A percentile compares a stretch with the other conserved stretches of the same genome.
Evolutionary conservation across 768 basidiomycete species (phyloP).

Genomic region (Psilocybe azurescens): DNA sequence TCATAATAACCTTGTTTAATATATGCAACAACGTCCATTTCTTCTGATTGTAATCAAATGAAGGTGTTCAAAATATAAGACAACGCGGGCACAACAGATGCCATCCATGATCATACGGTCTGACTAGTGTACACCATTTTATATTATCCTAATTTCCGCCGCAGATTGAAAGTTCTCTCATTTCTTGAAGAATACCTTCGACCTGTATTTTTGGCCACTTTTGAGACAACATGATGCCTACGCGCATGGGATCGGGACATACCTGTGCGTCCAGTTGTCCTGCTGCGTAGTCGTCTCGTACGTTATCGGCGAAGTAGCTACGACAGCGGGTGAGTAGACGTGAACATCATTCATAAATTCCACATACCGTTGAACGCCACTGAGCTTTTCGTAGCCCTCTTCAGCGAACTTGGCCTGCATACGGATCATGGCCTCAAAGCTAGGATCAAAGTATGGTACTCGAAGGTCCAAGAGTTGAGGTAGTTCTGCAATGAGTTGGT

Average conservation of each 20-base stretch:
- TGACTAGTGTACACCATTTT: not conserved
- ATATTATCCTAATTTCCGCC: slow-evolving; percentile 55
- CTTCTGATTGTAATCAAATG: not conserved
- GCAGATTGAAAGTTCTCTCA: slow-evolving; percentile 95
- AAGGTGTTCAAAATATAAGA: not conserved
- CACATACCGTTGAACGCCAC: slow-evolving; percentile 85
- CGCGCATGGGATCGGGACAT: slow-evolving; percentile 17
- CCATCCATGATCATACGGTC: not conserved
- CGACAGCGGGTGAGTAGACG: not conserved
- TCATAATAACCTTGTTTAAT: not conserved
- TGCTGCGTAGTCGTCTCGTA: slow-evolving; percentile 96
- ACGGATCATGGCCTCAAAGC: slow-evolving; percentile 98
- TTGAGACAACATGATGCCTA: not conserved
- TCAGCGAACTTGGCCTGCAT: slow-evolving; percentile 98
- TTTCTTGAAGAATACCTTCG: slow-evolving; percentile 96
- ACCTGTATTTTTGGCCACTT: slow-evolving; percentile 51
- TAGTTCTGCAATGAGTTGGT: slow-evolving; percentile 88
- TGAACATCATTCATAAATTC: slow-evolving; percentile 6
- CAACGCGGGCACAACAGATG: no score
- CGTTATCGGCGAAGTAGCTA: slow-evolving; percentile 88
- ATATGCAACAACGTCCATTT: not conserved
- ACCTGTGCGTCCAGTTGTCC: slow-evolving; percentile 96
- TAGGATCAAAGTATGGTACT: slow-evolving; percentile 97
- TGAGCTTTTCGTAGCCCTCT: slow-evolving; percentile 97
- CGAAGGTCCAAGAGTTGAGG: slow-evolving; percentile 94